phyloP scores from a whole-genome alignment of 257 asterid genomes.

The Mentha longifolia region DNA sequence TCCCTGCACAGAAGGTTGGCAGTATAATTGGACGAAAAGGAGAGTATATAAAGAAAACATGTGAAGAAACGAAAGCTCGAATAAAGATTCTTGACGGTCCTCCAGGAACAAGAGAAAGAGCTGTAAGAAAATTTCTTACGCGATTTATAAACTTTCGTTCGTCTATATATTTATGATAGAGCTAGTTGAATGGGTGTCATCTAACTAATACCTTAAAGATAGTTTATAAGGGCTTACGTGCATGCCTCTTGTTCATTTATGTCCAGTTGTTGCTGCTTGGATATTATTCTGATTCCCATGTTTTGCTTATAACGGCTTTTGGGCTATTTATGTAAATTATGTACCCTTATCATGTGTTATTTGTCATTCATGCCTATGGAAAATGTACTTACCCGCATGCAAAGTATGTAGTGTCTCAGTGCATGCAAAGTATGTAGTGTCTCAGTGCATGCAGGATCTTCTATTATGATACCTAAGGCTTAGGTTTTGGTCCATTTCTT shows the following conservation, averaged over 20 bases:
- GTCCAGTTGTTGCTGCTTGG: constrained; percentile 19
- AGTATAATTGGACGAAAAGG: constrained; percentile 98
- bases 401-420: neutral
- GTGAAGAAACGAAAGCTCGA: constrained; percentile 96
- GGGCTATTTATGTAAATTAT: neutral
- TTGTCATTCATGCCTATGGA: neutral
- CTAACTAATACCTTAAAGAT: neutral
- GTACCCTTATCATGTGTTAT: neutral
- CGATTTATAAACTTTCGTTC: constrained; percentile 12
- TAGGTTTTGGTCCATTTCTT: neutral
- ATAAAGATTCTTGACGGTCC: constrained; percentile 98
- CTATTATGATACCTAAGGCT: constrained; percentile 5
- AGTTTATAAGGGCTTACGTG: neutral
- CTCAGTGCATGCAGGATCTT: neutral
- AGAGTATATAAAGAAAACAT: constrained; percentile 87
- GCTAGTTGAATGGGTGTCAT: constrained; percentile 28
- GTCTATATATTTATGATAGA: constrained; percentile 17
- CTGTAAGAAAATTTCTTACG: constrained; percentile 62
- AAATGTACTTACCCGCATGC: neutral
- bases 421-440: neutral
- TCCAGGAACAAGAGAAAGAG: constrained; percentile 93
- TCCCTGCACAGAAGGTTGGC: constrained; percentile 97
- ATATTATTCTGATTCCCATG: neutral
- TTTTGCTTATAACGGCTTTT: neutral
- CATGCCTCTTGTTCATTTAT: constrained; percentile 1